These are phyloP conservation scores for Paulinella micropora DNA, from an alignment of 78 protist genomes.

Conservation along the genomic window DNA sequence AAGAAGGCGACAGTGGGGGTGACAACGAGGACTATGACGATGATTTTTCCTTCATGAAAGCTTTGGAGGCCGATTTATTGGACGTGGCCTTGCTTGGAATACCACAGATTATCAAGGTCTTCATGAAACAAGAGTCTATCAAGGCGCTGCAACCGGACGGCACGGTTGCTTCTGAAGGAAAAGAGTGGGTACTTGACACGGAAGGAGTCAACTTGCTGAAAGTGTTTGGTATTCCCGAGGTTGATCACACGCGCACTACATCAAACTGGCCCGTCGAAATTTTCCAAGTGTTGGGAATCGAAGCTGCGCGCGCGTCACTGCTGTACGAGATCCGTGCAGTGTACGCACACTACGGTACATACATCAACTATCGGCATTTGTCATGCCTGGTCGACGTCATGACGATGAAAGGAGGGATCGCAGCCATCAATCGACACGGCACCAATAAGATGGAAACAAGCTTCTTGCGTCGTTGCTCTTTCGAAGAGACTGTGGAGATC, in stretches of 20 bases:
- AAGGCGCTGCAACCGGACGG: not conserved
- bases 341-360: conserved; percentile 69
- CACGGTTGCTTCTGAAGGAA: not conserved
- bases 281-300: conserved; percentile 82
- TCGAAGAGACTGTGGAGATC: conserved; percentile 97
- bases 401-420: conserved; percentile 81
- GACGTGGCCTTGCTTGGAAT: conserved; percentile 58
- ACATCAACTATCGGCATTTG: conserved; percentile 95
- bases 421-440: conserved; percentile 96
- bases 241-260: conserved; percentile 62
- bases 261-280: conserved; percentile 88
- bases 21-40: not conserved
- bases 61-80: not conserved
- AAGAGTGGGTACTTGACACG: conserved; percentile 36
- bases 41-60: too few relatives aligned
- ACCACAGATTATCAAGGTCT: conserved; percentile 56
- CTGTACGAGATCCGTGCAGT: conserved; percentile 68
- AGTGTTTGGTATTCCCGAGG: conserved; percentile 56
- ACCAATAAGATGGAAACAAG: conserved; percentile 73
- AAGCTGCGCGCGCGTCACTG: conserved; percentile 85
- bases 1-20: not conserved
- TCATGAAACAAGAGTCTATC: conserved; percentile 21
- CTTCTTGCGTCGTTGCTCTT: conserved; percentile 76
- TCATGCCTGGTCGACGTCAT: conserved; percentile 87
- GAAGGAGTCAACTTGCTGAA: conserved; percentile 56